phyloP scores from a whole-genome alignment of 23 red algal genomes.

The Gracilaria gracilis region DNA sequence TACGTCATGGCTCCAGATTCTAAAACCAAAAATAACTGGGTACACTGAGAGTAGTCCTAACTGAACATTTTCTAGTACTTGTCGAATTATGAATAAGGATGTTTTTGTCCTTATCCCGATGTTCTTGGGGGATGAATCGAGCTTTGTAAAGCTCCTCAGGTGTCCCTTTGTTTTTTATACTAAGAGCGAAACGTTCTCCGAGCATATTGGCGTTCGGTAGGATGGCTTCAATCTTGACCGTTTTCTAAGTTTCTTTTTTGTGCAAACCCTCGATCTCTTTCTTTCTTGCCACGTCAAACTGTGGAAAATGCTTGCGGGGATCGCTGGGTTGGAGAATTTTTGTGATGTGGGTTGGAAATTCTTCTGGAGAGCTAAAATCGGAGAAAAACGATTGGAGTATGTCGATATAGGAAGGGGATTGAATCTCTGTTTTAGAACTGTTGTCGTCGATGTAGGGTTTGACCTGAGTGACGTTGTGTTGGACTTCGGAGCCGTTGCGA shows the following conservation, averaged over 20 bases:
- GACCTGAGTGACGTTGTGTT: not conserved
- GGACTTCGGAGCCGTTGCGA: not conserved
- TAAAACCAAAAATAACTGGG: not conserved
- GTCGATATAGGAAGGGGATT: not conserved
- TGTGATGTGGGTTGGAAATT: not conserved
- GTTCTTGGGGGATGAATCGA: not conserved
- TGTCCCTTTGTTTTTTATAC: slow-evolving; percentile 41
- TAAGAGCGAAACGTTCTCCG: slow-evolving; percentile 29
- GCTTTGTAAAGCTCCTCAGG: slow-evolving; percentile 12
- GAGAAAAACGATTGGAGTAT: not conserved
- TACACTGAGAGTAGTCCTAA: not conserved
- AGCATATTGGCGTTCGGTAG: not conserved
- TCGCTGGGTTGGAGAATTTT: not conserved
- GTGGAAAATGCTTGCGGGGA: not conserved
- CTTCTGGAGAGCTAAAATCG: not conserved
- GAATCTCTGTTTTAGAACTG: not conserved
- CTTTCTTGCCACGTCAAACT: not conserved
- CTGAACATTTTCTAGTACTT: not conserved
- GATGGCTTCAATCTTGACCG: not conserved
- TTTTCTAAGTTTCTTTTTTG: not conserved
- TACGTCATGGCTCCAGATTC: slow-evolving; percentile 1
- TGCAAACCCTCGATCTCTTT: not conserved
- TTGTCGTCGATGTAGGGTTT: not conserved
- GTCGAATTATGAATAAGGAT: not conserved
- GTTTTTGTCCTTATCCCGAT: slow-evolving; percentile 9